Base-by-base conservation (phyloP, 805 yeast species). In the Pichia kluyveri region DNA sequence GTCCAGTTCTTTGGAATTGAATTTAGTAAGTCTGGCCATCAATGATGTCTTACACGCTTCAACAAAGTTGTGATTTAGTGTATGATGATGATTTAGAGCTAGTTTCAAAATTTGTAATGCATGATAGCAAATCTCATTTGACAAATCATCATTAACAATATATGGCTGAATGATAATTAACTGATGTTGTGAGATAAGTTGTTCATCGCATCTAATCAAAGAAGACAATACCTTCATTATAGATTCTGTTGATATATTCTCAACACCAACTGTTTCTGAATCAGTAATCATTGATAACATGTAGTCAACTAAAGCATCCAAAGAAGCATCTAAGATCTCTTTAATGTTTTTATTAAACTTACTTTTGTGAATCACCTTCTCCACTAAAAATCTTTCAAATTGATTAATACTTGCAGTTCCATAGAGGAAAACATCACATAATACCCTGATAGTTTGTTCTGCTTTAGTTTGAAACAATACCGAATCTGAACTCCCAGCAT, bases 131-230 rank as follows among this genome's bases (percentile, higher is more conserved):
- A 73, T 55, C 27, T 65, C 68, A 2, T 71, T 70, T 2, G 71
- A 63, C 2, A 65, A 60, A 2, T 60, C 48, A 18, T 77, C 82
- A 32, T 77, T 76, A 0, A 77, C 62, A 45, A 88, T 59, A 58
- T 74, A 82, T 0, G 88, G 85, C 56, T 80, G 82, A n/a, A 88
- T 60, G 0, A 83, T 67, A 4, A 76, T 62, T 26, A 88, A 68
- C 52, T 85, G 88, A 45, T 83, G 84, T 53, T 82, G 90, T 0
- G 73, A 68, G 23, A 87, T 69, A 39, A 85, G 69, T 1, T 68
- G 58, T 0, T 75, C 72, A 44, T 76, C 75, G 47, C 79, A 71
- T 42, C 72, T 75, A 0, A 81, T 78, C 41, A 86, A 66, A 1
- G 74, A 65, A 0, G 86, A 70, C n/a, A 86, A 56, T 5, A 86